Conservation (phyloP, 306 rosid genomes). For the Vigna reflexopilosa region DNA sequence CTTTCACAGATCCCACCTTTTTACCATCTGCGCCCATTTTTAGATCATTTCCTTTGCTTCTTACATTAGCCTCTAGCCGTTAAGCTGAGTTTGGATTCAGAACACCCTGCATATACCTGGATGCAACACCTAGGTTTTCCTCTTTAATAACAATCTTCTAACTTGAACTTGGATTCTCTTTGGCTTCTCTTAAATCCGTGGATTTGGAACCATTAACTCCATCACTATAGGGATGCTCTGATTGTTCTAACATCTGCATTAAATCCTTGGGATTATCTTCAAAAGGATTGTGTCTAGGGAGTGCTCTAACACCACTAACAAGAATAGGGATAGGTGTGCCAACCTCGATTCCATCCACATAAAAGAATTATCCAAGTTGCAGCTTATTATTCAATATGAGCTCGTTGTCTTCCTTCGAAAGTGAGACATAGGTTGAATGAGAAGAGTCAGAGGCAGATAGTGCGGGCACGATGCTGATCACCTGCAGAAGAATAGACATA, state of each 20-base stretch:
- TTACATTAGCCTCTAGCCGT: conserved; percentile 52
- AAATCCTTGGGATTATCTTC: conserved; percentile 88
- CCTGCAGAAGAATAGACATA: conserved; percentile 75
- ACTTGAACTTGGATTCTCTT: conserved; percentile 58
- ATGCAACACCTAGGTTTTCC: conserved; percentile 77
- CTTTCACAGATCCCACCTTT: conserved; percentile 60
- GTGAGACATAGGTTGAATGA: conserved; percentile 84
- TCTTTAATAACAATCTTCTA: conserved; percentile 81
- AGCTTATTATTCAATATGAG: conserved; percentile 82
- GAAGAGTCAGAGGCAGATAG: conserved; percentile 89
- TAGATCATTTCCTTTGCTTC: conserved; percentile 58
- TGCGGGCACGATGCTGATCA: conserved; percentile 85
- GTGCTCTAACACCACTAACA: conserved; percentile 65
- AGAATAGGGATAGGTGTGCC: conserved; percentile 85
- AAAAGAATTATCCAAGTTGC: conserved; percentile 94
- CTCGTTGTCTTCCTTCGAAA: conserved; percentile 79
- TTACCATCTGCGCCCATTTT: conserved; percentile 61
- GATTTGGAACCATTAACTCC: conserved; percentile 43
- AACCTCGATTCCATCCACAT: conserved; percentile 67
- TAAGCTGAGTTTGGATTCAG: conserved; percentile 51
- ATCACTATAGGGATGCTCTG: conserved; percentile 50
- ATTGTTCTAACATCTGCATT: conserved; percentile 85
- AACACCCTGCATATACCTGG: conserved; percentile 91
- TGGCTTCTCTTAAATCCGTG: conserved; percentile 50
- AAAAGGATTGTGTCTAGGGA: conserved; percentile 83